Evolutionary conservation across 1,284 basidiomycete genomes (phyloP), one percentile per base, ranked within the genome.

Genomic region (Ceratobasidium sp.): DNA sequence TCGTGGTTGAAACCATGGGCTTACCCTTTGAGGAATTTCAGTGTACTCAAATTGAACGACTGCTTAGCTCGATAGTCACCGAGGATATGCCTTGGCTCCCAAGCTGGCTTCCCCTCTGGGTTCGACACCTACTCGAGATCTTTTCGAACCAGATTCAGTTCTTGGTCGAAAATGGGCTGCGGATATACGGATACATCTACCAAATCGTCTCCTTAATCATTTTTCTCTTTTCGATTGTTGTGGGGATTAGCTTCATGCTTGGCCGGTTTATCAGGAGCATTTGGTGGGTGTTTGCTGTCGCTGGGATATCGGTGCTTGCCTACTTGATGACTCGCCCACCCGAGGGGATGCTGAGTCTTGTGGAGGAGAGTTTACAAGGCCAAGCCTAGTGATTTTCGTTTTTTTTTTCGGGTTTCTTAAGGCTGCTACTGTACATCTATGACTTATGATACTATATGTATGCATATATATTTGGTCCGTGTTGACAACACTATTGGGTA

Each of bases 71-170:
- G 19, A 59, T 74, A 34, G 71, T 74, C 44, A 74, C 71, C 6
- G 71, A 74, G 51, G 71, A 74, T 44, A 74, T 74, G 71, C 71
- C 71, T 9, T 74, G 71, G 71, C 71, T 74, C 46, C 71, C 71
- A 32, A 74, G 71, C 40, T 74, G 71, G 71, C 71, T 74, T n/a
- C 71, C 71, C n/a, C 61, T 65, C 17, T 74, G 71, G 71, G 57
- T 74, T 19, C 71, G 71, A 13, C 71, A 74, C 37, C 49, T 74
- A 8, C 71, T 74, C 61, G 71, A 74, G 15, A 52, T 74, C 11
- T 74, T 74, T 37, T 74, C 71, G 17, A 59, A 59, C 61, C 71
- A 74, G 61, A 74, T 74, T 22, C 71, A 74, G 37, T 74, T 74
- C 25, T 22, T 74, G 44, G 71, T 74, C 49, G 71, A 74, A 29